phyloP scores from a whole-genome alignment of 768 basidiomycete genomes.

The Exsudoporus frostii region DNA sequence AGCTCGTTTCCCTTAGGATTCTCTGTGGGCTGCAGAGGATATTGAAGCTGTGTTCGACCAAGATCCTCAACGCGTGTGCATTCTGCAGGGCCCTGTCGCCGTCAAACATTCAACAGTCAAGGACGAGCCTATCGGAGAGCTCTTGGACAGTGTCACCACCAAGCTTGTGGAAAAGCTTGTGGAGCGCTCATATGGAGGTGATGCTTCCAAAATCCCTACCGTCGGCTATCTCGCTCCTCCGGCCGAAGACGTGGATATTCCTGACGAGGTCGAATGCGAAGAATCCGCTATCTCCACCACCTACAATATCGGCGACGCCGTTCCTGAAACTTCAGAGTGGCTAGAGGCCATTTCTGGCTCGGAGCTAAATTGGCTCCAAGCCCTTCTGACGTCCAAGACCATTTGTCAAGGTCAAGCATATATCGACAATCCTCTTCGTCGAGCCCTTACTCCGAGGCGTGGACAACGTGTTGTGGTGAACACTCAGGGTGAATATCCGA shows the following conservation, averaged over 20 bases:
- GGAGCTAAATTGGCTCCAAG: conserved; percentile 82
- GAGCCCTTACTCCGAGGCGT: conserved; percentile 77
- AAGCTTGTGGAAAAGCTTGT: conserved; percentile 77
- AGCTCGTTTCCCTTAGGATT: conserved; percentile 63
- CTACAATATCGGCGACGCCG: conserved; percentile 46
- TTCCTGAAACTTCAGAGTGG: conserved; percentile 73
- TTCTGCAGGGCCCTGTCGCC: conserved; percentile 95
- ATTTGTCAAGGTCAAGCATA: conserved; percentile 86
- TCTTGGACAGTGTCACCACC: conserved; percentile 84
- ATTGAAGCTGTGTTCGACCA: conserved; percentile 99
- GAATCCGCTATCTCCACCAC: conserved; percentile 43
- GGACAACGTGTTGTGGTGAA: conserved; percentile 75
- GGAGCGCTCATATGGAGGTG: conserved; percentile 72
- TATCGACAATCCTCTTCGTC: conserved; percentile 84
- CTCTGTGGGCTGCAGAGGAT: conserved; percentile 96
- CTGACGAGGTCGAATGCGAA: conserved; percentile 42
- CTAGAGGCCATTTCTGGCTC: conserved; percentile 79
- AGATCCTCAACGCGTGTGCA: conserved; percentile 96
- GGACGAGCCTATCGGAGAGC: conserved; percentile 91
- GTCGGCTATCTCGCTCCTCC: conserved; percentile 79
- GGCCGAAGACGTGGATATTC: conserved; percentile 35
- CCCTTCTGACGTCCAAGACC: conserved; percentile 74
- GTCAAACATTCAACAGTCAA: conserved; percentile 83
- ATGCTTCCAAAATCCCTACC: conserved; percentile 69
- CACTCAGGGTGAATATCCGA: conserved; percentile 43